Evolutionary conservation across 2,329 filamentous ascomycete genomes (phyloP), one percentile per base, ranked within the genome.

Genomic region (Aureobasidium vineae): DNA sequence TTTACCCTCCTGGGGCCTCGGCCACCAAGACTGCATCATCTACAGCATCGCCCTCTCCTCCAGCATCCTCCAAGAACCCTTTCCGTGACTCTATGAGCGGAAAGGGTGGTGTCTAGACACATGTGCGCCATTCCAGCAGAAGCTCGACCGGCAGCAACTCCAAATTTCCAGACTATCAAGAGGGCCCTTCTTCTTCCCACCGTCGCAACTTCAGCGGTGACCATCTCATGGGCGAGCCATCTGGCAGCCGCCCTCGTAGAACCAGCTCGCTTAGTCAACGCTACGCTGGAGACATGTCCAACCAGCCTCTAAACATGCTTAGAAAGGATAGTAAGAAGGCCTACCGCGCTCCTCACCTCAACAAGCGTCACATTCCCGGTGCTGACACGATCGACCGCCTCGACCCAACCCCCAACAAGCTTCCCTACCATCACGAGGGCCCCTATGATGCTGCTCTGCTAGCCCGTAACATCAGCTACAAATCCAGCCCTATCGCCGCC

Each of bases 381-480:
- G 85, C 91, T 1, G 93, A 98, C 76, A 82, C 83, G 10, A 95
- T 98, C 72, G 94, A 97, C 75, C 80, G 82, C 5, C 85, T 98
- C 1, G 94, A 97, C 74, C 83, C 81, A 63, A 80, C 84, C 2
- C 77, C 84, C n/a, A 84, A 85, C 63, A 84, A 85, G 60, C 83
- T 83, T 21, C 79, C 83, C 2, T 97, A 96, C 77, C 94, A 97
- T 76, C 94, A 98, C 73, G 91, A 89, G 70, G 93, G 94, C 0
- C 94, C 94, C 0, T 98, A 90, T 72, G 94, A 98, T 75, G 91
- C 93, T 11, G 89, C 91, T 2, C 82, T 91, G 63, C 81, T 89
- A 1, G 86, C 90, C 15, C 85, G 91, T 56, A 97, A 97, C 78
- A 82, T 79, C 4, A 82, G 86, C 72, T 82, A 80, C 71, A 79